Base-by-base conservation (phyloP, 768 basidiomycete genomes). In the Mycena pura region DNA sequence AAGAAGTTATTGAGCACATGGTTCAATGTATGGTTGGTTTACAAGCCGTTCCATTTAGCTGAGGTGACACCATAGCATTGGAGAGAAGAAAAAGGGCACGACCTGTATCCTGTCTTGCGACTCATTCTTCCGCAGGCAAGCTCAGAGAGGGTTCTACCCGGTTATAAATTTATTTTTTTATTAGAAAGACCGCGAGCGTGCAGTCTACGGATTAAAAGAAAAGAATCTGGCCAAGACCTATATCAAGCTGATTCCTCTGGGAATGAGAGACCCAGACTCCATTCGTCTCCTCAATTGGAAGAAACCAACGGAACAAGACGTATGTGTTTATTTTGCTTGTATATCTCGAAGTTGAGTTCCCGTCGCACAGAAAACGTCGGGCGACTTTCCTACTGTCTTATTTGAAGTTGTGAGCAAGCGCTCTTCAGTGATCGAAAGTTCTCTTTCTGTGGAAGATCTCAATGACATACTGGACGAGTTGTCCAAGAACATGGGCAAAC, bases 191-290 rank as follows among this genome's bases (percentile, higher is more conserved):
- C 84, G 90, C 31, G 94, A 98, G 63, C 87, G 97, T 52, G 85
- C 93, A 0, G 89, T 95, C 0, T 99, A 99, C 73, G 93, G 95
- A 14, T 75, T 97, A 65, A 99, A 99, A 73, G 97, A 99, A 78
- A 92, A 91, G 77, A 92, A 91, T 70, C 78, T 99, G 3, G 96
- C 95, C 5, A 98, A 95, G 74, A 87, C 86, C 10, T 97, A 96
- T 72, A 93, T 96, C 77, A 89, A 91, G 62, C 83, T 96, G 3
- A 91, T 99, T 32, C 93, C 92, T 1, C 80, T 99, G 3, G 90
- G 90, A 36, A 84, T 77, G 71, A 86, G 86, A 70, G 91, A 93
- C 55, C 88, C 87, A 7, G 93, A 96, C 69, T 90, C 93, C 0
- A 82, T 91, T 46, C 84, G 92, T 38, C 76, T 99, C 41, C 76